These are phyloP conservation scores for Suillus bovinus DNA, from an alignment of 768 basidiomycete species.

Conservation along the genomic window DNA sequence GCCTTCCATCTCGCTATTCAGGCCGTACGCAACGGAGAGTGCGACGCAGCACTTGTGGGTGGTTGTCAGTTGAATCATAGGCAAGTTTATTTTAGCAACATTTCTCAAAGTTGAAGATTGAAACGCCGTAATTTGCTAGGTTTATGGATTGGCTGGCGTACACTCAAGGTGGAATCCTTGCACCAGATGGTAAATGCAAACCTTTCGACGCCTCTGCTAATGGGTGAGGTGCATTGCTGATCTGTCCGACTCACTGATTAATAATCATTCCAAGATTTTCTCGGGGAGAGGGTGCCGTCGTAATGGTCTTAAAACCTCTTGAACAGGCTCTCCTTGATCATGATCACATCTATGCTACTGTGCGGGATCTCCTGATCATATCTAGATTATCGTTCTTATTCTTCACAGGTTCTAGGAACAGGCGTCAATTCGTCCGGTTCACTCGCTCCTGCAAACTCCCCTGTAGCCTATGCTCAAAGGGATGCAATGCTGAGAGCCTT, in stretches of 20 bases:
- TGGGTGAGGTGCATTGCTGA: constrained; percentile 34
- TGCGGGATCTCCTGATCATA: constrained; percentile 17
- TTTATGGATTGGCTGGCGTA: constrained; percentile 40
- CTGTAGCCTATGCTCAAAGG: constrained; percentile 38
- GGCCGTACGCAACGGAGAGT: constrained; percentile 33
- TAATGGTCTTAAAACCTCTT: constrained; percentile 42
- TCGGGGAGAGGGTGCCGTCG: constrained; percentile 39
- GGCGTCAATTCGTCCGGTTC: constrained; percentile 40
- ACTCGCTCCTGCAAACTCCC: constrained; percentile 38
- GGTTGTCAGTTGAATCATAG: constrained; percentile 39
- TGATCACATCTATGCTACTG: constrained; percentile 43
- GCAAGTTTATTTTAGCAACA: constrained; percentile 23
- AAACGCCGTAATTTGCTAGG: constrained; percentile 16
- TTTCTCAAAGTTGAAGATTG: constrained; percentile 1
- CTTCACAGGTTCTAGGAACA: constrained; percentile 40
- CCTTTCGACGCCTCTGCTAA: constrained; percentile 45
- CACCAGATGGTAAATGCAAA: constrained; percentile 43
- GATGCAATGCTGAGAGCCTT: constrained; percentile 41
- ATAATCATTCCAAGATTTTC: constrained; percentile 32
- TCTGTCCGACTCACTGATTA: not conserved
- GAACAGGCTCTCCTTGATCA: constrained; percentile 38
- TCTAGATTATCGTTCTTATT: not conserved
- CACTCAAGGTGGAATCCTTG: constrained; percentile 38
- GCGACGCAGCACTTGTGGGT: constrained; percentile 49
- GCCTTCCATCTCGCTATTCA: constrained; percentile 51